Evolutionary conservation across 805 yeast genomes (phyloP).

Genomic region (Brettanomyces anomalus): DNA sequence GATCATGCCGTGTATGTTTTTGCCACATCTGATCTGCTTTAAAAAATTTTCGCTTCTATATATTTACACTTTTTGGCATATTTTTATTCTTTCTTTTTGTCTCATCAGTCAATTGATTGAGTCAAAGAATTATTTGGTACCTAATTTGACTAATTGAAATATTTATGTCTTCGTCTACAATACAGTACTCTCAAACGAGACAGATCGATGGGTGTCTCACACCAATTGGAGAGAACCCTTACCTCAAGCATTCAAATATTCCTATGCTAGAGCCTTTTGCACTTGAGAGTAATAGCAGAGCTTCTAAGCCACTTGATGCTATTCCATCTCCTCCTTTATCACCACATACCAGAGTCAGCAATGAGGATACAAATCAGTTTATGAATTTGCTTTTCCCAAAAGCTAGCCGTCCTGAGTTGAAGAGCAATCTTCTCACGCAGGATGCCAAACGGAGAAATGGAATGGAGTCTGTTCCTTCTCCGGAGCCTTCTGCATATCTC

Average conservation of each 20-base stretch:
- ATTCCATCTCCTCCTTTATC: conserved; percentile 32
- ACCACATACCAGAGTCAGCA: conserved; percentile 24
- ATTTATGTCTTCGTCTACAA: neutral
- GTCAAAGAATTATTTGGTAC: too few relatives aligned
- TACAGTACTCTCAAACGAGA: conserved; percentile 10
- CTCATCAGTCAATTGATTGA: neutral
- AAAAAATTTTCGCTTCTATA: neutral
- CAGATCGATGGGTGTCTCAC: conserved; percentile 21
- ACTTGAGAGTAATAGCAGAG: neutral
- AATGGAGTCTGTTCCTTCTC: neutral
- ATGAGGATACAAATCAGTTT: conserved; percentile 20
- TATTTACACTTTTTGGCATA: neutral
- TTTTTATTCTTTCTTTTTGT: neutral
- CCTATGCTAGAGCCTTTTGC: too few relatives aligned
- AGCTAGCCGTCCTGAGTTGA: conserved; percentile 12
- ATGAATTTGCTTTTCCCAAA: conserved; percentile 20
- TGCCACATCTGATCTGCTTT: too few relatives aligned
- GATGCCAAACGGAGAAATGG: neutral
- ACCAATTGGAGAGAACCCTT: conserved; percentile 9
- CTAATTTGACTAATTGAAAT: too few relatives aligned
- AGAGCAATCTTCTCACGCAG: conserved; percentile 5
- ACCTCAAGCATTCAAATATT: neutral
- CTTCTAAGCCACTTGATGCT: conserved; percentile 7
- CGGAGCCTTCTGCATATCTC: neutral
- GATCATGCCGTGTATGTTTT: too few relatives aligned